Evolutionary conservation across 1,284 basidiomycete genomes (phyloP), one percentile per base, ranked within the genome.

Genomic region (Microbotryum saponariae): DNA sequence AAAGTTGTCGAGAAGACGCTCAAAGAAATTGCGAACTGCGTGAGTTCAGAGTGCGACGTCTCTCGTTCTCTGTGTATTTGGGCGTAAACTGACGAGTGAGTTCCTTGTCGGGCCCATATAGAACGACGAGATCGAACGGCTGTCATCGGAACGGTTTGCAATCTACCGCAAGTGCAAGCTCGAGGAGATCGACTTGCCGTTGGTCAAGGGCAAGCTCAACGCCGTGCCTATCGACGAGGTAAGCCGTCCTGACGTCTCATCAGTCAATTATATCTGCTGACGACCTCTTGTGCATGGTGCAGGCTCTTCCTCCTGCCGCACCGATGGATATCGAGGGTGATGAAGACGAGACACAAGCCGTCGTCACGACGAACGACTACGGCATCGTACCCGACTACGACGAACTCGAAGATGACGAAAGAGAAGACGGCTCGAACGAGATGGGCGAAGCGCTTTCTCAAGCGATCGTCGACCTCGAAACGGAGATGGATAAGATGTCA

Each of bases 191-290:
- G 82, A 83, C 52, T 76, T 98, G 25, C 93, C 93, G 0, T 77
- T 98, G 10, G 68, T 81, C 16, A 75, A 82, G 62, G 96, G 94
- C 7, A 83, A 83, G 69, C 77, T 98, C 58, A 85, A 83, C 73
- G 83, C 89, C 67, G 91, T 98, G 0, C 89, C 93, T 0, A 88
- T 98, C 81, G 92, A 97, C 72, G 92, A 96, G 82, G 90, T 88
- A 64, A 48, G 68, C 48, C 5, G 20, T 46, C 2, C 47, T 47
- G 20, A n/a, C n/a, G n/a, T 16, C 18, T n/a, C 48, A 84, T 10
- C 9, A 4, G 16, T 0, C 8, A 9, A n/a, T 25, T 16, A 0
- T 1, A 14, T 8, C 18, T 14, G 12, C 51, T 58, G 21, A 37
- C 33, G 27, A 25, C 20, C 29, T 8, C 12, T 25, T 7, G 9